A percentile compares a stretch with the other conserved stretches of the same genome.
Conservation (phyloP, 176 grass and related monocot species). For the Juncus inflexus region DNA sequence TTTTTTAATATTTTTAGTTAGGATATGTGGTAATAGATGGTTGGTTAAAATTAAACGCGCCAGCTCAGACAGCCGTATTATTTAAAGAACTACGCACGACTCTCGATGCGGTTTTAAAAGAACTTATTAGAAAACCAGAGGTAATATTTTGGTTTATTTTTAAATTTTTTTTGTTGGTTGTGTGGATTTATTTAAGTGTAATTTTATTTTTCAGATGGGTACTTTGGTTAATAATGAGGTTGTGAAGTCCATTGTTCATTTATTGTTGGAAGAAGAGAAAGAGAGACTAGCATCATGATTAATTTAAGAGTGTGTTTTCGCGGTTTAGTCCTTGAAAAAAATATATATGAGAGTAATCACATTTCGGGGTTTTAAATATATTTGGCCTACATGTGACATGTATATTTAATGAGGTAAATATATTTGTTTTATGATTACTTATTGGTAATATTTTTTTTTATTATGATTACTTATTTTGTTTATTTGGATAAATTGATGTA, state of each 20-base stretch:
- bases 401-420: slow-evolving; percentile 11
- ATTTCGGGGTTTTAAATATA: background rate
- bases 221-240: slow-evolving; percentile 78
- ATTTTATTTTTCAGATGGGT: slow-evolving; percentile 53
- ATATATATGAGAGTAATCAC: background rate
- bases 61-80: slow-evolving; percentile 80
- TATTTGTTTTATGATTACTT: background rate
- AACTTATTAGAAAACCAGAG: slow-evolving; percentile 79
- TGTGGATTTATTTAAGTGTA: slow-evolving; percentile 2
- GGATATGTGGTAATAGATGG: slow-evolving; percentile 76
- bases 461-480: background rate
- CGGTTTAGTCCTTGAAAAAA: slow-evolving; percentile 5
- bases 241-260: slow-evolving; percentile 84
- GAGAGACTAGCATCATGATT: slow-evolving; percentile 36
- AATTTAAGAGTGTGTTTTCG: slow-evolving; percentile 29
- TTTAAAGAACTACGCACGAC: slow-evolving; percentile 84
- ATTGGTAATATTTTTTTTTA: too few species aligned
- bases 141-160: slow-evolving; percentile 33
- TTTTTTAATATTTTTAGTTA: slow-evolving; percentile 41
- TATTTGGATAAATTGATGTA: slow-evolving; percentile 4
- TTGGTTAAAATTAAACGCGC: slow-evolving; percentile 88
- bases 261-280: slow-evolving; percentile 93
- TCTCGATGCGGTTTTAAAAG: slow-evolving; percentile 85
- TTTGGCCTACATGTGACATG: background rate
- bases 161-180: background rate